These are phyloP conservation scores for Neurospora sp. DNA, from an alignment of 495 filamentous ascomycete species.

Conservation along the genomic window DNA sequence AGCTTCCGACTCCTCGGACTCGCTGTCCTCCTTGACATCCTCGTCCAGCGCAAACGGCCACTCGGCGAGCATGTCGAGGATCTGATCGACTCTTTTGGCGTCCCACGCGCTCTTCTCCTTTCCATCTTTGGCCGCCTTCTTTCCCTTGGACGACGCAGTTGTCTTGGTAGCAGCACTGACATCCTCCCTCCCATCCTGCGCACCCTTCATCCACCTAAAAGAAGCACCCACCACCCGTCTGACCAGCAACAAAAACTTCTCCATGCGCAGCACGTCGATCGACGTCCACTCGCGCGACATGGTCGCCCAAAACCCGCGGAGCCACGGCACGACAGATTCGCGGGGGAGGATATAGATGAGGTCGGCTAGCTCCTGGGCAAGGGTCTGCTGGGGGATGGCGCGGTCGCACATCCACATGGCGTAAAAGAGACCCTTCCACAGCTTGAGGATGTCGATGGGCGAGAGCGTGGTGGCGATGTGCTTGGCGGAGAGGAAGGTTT, in stretches of 20 bases:
- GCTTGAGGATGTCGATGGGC: constrained; percentile 71
- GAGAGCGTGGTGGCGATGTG: constrained; percentile 42
- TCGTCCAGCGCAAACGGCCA: constrained; percentile 36
- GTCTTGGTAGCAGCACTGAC: constrained; percentile 56
- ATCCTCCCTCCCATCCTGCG: constrained; percentile 42
- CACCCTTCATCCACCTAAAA: constrained; percentile 45
- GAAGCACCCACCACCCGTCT: constrained; percentile 62
- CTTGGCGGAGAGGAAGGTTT: constrained; percentile 63
- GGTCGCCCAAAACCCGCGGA: constrained; percentile 80
- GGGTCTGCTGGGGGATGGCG: constrained; percentile 73
- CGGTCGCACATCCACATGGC: constrained; percentile 95
- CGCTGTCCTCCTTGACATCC: constrained; percentile 19
- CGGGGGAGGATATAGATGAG: constrained; percentile 57
- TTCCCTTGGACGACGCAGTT: constrained; percentile 32
- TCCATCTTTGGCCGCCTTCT: constrained; percentile 12
- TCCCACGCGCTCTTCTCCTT: constrained; percentile 20
- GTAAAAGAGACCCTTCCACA: constrained; percentile 97
- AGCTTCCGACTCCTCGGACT: not conserved
- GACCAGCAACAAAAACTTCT: constrained; percentile 86
- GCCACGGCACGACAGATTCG: constrained; percentile 50
- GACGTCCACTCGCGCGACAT: constrained; percentile 70
- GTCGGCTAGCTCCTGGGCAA: constrained; percentile 64
- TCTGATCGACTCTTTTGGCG: constrained; percentile 20
- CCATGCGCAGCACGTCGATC: constrained; percentile 79
- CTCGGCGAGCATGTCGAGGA: constrained; percentile 28